phyloP scores from a whole-genome alignment of 129 eudicot species.

The Escallonia rubra region DNA sequence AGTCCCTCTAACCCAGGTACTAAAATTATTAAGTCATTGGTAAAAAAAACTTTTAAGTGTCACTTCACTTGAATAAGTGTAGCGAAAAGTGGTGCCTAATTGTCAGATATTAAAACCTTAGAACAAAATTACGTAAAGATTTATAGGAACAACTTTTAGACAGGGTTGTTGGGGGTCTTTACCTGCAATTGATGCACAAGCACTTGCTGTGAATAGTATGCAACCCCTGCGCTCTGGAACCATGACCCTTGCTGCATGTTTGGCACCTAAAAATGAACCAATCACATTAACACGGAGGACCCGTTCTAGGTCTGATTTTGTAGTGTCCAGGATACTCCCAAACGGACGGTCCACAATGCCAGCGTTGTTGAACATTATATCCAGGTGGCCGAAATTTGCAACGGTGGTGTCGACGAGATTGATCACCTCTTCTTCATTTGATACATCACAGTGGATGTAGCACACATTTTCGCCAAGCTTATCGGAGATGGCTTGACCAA shows the following conservation, averaged over 20 bases:
- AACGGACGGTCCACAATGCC: neutral
- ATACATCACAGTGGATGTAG: constrained; percentile 17
- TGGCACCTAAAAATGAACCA: constrained; percentile 14
- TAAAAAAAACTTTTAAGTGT: too few relatives aligned
- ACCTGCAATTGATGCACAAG: neutral
- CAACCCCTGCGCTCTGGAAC: constrained; percentile 9
- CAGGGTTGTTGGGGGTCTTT: too few relatives aligned
- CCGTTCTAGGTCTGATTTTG: constrained; percentile 2
- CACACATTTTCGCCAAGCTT: constrained; percentile 1
- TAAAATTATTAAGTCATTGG: too few relatives aligned
- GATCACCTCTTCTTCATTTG: constrained; percentile 12
- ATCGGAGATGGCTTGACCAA: constrained; percentile 6
- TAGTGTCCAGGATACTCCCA: constrained; percentile 9
- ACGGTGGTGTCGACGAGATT: neutral
- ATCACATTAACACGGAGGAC: constrained; percentile 6
- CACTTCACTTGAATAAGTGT: too few relatives aligned
- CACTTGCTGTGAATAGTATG: constrained; percentile 17
- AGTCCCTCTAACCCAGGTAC: too few relatives aligned
- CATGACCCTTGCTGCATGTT: constrained; percentile 20
- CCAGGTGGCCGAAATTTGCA: neutral
- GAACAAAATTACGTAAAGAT: too few relatives aligned
- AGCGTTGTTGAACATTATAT: neutral
- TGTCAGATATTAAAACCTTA: too few relatives aligned
- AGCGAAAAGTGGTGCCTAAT: too few relatives aligned
- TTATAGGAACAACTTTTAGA: too few relatives aligned